Evolutionary conservation across 2,329 filamentous ascomycete genomes (phyloP).

Genomic region (Talaromyces sp.): DNA sequence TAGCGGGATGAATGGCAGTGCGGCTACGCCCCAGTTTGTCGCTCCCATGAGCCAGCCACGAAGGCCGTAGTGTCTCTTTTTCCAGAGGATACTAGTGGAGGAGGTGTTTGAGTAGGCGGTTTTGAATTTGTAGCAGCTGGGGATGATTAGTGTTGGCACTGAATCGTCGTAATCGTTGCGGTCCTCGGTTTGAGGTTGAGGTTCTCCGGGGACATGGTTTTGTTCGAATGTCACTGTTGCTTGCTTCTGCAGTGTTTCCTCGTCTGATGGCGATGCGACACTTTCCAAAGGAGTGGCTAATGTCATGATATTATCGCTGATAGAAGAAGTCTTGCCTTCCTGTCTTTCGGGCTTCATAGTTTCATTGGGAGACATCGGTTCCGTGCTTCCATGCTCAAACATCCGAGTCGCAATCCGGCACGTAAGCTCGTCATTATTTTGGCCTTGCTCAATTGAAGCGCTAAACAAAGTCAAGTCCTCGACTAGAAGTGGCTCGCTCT

Average conservation of each 20-base stretch:
- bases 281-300: neutral
- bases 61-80: neutral
- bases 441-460: neutral
- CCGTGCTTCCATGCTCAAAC: neutral
- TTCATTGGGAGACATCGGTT: neutral
- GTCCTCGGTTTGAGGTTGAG: neutral
- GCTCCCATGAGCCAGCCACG: neutral
- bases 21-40: neutral
- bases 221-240: neutral
- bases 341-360: neutral
- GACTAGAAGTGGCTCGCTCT: neutral
- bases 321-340: neutral
- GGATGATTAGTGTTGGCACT: neutral
- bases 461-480: slow-evolving; percentile 3
- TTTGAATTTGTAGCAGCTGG: slow-evolving; percentile 6
- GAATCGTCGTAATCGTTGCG: neutral
- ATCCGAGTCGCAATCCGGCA: neutral
- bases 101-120: neutral
- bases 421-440: neutral
- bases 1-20: neutral
- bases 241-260: neutral
- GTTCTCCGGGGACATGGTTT: neutral
- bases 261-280: neutral
- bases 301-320: neutral
- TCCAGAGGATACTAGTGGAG: neutral